Evolutionary conservation across 306 rosid species (phyloP), one percentile per base, ranked within the genome.

Genomic region (Lathyrus oleraceus): DNA sequence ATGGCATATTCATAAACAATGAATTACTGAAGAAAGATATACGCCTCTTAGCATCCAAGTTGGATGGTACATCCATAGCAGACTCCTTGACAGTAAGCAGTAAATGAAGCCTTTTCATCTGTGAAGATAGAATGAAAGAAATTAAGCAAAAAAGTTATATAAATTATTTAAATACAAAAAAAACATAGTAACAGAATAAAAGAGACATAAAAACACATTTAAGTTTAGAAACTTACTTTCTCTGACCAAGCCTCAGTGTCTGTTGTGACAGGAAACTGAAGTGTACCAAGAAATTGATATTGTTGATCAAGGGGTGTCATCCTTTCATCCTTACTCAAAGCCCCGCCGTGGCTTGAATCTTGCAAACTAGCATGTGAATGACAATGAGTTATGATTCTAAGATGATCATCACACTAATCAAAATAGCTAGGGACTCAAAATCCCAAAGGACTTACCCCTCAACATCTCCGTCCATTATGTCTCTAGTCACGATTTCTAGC

Each of bases 31-130:
- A 94, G 94, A 88, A 94, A 64, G 98, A 72, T 69, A 94, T 90
- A 52, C 98, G 96, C 82, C 97, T 81, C 75, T 86, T 85, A 66
- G 98, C 98, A 82, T 94, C 97, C 94, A 90, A 83, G 87, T 94
- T 88, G 30, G 97, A 81, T 1, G 98, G 98, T 47, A 94, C 97
- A 67, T 94, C 98, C 98, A 90, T 90, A 49, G 98, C 98, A 71
- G 98, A 94, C 82, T 94, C 98, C 86, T 69, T 94, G 71, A 87
- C 96, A 17, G 96, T 94, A 68, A 94, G 97, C 90, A 94, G 77
- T 53, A 94, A 84, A 49, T 87, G 97, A 70, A 94, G 83, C 80
- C 98, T 90, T 77, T 84, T 79, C 44, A 94, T 85, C 98, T 94
- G 83, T 69, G 72, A 58, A 81, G 36, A 77, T 65, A 70, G 70